These are phyloP conservation scores for Penicillium atrosanguineum DNA, from an alignment of 495 filamentous ascomycete genomes.

Conservation along the genomic window DNA sequence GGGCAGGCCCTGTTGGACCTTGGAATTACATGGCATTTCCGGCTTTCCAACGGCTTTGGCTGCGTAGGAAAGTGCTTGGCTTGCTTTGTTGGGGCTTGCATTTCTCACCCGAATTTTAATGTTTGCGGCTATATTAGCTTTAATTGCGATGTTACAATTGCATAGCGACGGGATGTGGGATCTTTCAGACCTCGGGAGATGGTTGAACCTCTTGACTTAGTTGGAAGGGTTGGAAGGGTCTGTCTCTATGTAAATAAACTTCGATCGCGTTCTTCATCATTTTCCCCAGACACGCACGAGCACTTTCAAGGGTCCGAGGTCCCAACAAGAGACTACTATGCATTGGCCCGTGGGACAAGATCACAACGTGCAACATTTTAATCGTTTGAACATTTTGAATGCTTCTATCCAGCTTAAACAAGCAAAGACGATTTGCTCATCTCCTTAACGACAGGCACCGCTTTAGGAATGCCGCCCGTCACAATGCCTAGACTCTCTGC, in stretches of 20 bases:
- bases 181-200: background rate
- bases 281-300: background rate
- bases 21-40: background rate
- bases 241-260: background rate
- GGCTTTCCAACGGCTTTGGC: slow-evolving; percentile 6
- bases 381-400: background rate
- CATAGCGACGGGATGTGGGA: background rate
- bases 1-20: background rate
- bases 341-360: background rate
- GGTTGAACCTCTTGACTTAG: too few relatives aligned
- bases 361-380: background rate
- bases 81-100: background rate
- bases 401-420: slow-evolving; percentile 22
- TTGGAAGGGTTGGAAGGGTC: background rate
- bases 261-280: background rate
- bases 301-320: background rate
- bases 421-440: slow-evolving; percentile 57
- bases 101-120: too few relatives aligned
- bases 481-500: slow-evolving; percentile 40
- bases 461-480: slow-evolving; percentile 21
- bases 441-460: slow-evolving; percentile 43
- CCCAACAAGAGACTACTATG: background rate
- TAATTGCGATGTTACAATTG: background rate
- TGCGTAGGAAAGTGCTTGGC: background rate
- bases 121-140: too few relatives aligned